Percentiles rank a stretch among this genome's conserved stretches.
phyloP scores from a whole-genome alignment of 2,329 filamentous ascomycete genomes.

The Fusarium luffae region DNA sequence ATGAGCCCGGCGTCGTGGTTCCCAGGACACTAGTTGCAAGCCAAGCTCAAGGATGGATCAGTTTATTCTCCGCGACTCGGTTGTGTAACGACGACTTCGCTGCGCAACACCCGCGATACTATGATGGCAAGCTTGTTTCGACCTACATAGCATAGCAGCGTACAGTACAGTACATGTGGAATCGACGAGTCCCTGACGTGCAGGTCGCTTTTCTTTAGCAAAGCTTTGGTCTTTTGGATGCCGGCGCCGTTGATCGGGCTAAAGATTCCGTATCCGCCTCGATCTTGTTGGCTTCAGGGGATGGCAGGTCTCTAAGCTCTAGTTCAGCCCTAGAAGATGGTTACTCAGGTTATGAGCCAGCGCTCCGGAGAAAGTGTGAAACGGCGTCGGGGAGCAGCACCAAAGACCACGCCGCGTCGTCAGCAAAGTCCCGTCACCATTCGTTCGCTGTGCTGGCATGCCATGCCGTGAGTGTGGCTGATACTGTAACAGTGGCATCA shows the following conservation, averaged over 20 bases:
- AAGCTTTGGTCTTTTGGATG: conserved; percentile 17
- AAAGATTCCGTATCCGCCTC: conserved; percentile 36
- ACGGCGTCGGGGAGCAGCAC: conserved; percentile 25
- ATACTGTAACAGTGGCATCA: conserved; percentile 13
- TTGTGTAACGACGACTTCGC: conserved; percentile 45
- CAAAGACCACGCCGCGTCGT: conserved; percentile 27
- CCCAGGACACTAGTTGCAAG: conserved; percentile 47
- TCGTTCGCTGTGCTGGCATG: conserved; percentile 4
- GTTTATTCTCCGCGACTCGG: conserved; percentile 48
- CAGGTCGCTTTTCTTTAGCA: conserved; percentile 39
- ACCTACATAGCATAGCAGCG: conserved; percentile 29
- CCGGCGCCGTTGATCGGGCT: conserved; percentile 40
- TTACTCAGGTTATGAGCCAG: conserved; percentile 35
- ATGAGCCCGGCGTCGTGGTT: conserved; percentile 48
- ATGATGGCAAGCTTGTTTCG: conserved; percentile 37
- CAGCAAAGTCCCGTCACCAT: conserved; percentile 5
- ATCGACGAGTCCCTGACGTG: conserved; percentile 43
- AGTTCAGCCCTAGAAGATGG: conserved; percentile 45
- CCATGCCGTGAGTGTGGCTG: conserved; percentile 26
- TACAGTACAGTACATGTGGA: conserved; percentile 33
- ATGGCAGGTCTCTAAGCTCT: conserved; percentile 28
- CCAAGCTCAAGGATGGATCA: conserved; percentile 46
- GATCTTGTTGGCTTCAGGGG: conserved; percentile 35
- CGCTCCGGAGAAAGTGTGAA: conserved; percentile 34
- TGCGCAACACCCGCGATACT: conserved; percentile 43